Evolutionary conservation across 2,329 filamentous ascomycete genomes (phyloP).

Genomic region (Didymella glomerata): DNA sequence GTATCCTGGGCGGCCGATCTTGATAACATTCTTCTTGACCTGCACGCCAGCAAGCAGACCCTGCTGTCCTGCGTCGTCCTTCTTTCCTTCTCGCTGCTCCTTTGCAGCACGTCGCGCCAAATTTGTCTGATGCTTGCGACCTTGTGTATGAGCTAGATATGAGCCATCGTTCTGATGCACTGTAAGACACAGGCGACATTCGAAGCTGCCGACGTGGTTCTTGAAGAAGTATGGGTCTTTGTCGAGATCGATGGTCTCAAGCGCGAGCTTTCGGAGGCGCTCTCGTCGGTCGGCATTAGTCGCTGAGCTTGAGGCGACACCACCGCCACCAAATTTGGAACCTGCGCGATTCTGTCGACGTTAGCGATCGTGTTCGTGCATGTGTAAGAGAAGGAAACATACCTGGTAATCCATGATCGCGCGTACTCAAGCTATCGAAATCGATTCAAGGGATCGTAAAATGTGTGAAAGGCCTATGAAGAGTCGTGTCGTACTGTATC

Average conservation of each 20-base stretch:
- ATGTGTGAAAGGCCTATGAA: background rate
- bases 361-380: constrained; percentile 27
- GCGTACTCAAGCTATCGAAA: background rate
- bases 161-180: constrained; percentile 99
- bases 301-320: constrained; percentile 90
- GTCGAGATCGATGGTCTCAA: constrained; percentile 98
- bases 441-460: no score
- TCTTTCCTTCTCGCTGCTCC: constrained; percentile 87
- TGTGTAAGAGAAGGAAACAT: constrained; percentile 7
- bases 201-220: constrained; percentile 97
- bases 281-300: constrained; percentile 98
- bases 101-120: constrained; percentile 93
- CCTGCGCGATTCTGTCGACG: constrained; percentile 81
- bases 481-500: background rate
- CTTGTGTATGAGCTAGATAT: constrained; percentile 97
- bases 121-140: constrained; percentile 98
- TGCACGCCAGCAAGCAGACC: constrained; percentile 74
- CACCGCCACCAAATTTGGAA: constrained; percentile 97
- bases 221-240: constrained; percentile 99
- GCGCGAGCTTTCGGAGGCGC: constrained; percentile 94
- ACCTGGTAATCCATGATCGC: constrained; percentile 62
- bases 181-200: constrained; percentile 94
- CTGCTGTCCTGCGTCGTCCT: constrained; percentile 72
- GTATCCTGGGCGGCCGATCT: constrained; percentile 96
- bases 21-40: constrained; percentile 83